These are phyloP conservation scores for Digitaria exilis DNA, from an alignment of 202 grass and related monocot genomes.

Conservation along the genomic window DNA sequence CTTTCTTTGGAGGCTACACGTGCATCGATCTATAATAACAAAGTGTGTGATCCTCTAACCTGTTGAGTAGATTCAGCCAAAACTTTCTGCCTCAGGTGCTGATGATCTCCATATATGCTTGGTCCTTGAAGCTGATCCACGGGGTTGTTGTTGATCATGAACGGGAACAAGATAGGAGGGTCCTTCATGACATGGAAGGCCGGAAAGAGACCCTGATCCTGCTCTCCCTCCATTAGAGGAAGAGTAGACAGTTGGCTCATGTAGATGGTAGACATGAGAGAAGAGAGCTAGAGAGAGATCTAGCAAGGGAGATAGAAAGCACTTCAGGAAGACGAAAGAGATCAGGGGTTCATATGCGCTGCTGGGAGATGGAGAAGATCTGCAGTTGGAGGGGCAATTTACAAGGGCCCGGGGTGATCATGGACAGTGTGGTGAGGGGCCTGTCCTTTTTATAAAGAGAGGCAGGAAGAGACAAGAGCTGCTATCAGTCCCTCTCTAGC, in stretches of 20 bases:
- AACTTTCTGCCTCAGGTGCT: slow-evolving; percentile 44
- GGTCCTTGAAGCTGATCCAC: slow-evolving; percentile 49
- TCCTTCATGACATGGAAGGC: slow-evolving; percentile 58
- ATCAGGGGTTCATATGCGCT: slow-evolving; percentile 47
- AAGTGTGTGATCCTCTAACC: slow-evolving; percentile 44
- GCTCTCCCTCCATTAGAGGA: slow-evolving; percentile 65
- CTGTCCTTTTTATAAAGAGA: slow-evolving; percentile 56
- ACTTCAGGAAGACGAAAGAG: slow-evolving; percentile 25
- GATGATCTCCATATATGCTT: slow-evolving; percentile 50
- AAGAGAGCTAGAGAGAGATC: slow-evolving; percentile 12
- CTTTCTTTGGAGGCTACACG: not conserved
- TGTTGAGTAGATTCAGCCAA: slow-evolving; percentile 49
- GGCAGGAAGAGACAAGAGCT: slow-evolving; percentile 33
- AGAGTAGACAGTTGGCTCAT: slow-evolving; percentile 75
- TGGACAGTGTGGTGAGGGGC: slow-evolving; percentile 45
- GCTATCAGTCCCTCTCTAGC: slow-evolving; percentile 42
- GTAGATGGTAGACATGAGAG: slow-evolving; percentile 71
- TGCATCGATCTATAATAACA: not conserved
- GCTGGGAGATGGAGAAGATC: slow-evolving; percentile 36
- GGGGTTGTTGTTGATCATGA: slow-evolving; percentile 56
- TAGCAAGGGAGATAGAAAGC: slow-evolving; percentile 11
- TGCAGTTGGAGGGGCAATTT: slow-evolving; percentile 65
- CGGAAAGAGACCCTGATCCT: slow-evolving; percentile 60
- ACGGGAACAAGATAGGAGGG: slow-evolving; percentile 61
- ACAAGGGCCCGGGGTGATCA: slow-evolving; percentile 59